phyloP scores from a whole-genome alignment of 2,329 filamentous ascomycete species.

The Zasmidium cellare region DNA sequence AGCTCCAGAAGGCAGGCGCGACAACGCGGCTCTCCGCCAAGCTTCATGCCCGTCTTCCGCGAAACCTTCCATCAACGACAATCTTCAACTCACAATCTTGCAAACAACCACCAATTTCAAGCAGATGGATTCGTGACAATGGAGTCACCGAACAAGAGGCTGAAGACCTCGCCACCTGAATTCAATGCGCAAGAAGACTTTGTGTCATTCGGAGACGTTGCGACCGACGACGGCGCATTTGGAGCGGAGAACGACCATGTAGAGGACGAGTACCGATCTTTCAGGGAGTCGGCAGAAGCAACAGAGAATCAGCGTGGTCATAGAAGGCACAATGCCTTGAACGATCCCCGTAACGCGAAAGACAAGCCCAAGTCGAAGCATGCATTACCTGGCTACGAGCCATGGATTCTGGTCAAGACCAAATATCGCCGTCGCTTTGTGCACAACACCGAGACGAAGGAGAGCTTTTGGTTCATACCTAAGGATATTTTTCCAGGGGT shows the following conservation, averaged over 20 bases:
- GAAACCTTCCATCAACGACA: not conserved
- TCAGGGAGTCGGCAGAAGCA: conserved; percentile 9
- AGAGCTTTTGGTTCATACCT: conserved; percentile 95
- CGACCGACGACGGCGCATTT: conserved; percentile 17
- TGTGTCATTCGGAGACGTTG: conserved; percentile 21
- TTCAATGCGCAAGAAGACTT: conserved; percentile 27
- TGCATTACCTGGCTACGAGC: conserved; percentile 74
- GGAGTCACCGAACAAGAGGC: conserved; percentile 29
- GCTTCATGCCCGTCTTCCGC: not conserved
- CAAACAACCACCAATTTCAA: not conserved
- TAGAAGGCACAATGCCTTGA: conserved; percentile 12
- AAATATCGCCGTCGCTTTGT: conserved; percentile 87
- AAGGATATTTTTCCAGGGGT: conserved; percentile 78
- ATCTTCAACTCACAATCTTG: not conserved
- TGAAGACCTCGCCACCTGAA: conserved; percentile 21
- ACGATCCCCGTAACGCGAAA: conserved; percentile 39
- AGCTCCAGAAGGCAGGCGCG: conserved; percentile 10
- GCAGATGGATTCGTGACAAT: conserved; percentile 7
- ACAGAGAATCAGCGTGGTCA: conserved; percentile 2
- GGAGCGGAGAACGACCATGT: conserved; percentile 10
- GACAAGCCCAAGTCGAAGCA: conserved; percentile 82
- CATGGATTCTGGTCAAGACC: conserved; percentile 92
- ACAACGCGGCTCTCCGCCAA: not conserved
- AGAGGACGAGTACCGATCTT: conserved; percentile 7
- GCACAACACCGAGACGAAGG: conserved; percentile 80